Base-by-base conservation (phyloP, 2,329 filamentous ascomycete species). In the Botrytis sinoallii region DNA sequence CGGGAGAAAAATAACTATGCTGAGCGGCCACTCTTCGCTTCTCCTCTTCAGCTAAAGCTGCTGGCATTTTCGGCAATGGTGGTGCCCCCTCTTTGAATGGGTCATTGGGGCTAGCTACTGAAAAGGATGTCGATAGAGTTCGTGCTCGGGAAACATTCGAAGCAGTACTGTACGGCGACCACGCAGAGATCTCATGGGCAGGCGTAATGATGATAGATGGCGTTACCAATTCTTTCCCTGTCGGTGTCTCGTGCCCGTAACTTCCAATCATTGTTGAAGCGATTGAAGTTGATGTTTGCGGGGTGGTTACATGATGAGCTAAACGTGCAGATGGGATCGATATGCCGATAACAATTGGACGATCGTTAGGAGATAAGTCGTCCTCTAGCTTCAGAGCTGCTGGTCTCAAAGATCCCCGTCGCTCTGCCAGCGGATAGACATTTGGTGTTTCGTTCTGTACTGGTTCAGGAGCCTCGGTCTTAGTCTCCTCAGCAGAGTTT, bases 281-380 rank as follows among this genome's bases (percentile, higher is more conserved):
- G 55, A 79, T 73, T 74, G 79, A 79, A 64, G 68, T 76, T 66
- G 77, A 77, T 60, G 78, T 88, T 61, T 86, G 84, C n/a, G 87
- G 87, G 73, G 85, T 88, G 79, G 87, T 83, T 77, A 83, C 84
- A 78, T 82, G 87, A 59, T 81, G 83, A 77, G 79, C 82, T 42
- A 84, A 76, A 48, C 84, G 83, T 64, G 87, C 86, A 22, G 88
- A 87, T 3, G 91, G 88, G 64, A 93, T 84, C 22, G 88, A 87
- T 69, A 94, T 89, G 20, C 91, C 91, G 76, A 93, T 94, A 60
- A 92, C 86, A 74, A 94, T 94, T 1, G 90, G 90, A n/a, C 89
- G 86, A 77, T 92, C 89, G 74, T 87, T 88, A 0, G 92, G 91
- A 22, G 91, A 93, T 6, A 93, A 84, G 75, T 89, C 88, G 73